A percentile compares a stretch with the other conserved stretches of the same genome.
These are phyloP conservation scores for Skeletonema costatum DNA, from an alignment of 108 stramenopile genomes.

Conservation along the genomic window DNA sequence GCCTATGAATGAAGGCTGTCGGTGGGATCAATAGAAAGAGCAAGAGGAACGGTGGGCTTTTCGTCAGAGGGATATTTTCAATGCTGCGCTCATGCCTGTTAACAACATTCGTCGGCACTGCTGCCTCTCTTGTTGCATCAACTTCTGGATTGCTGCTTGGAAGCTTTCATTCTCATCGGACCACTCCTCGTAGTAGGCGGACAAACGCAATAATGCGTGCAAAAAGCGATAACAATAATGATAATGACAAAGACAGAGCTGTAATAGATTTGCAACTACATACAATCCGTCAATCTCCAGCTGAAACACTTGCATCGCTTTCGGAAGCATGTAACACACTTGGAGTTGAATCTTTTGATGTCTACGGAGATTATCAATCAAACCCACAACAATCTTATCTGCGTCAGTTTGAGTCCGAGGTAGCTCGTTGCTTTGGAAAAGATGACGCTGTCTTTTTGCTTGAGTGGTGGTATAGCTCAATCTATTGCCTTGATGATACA, in stretches of 20 bases:
- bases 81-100: neutral
- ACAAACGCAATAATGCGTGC: neutral
- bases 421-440: slow-evolving; percentile 64
- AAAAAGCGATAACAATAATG: neutral
- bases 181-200: neutral
- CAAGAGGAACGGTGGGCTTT: too few relatives aligned
- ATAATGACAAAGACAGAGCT: neutral
- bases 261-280: slow-evolving; percentile 31
- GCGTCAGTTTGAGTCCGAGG: slow-evolving; percentile 65
- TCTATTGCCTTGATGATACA: slow-evolving; percentile 72
- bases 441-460: slow-evolving; percentile 84
- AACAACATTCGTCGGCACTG: neutral
- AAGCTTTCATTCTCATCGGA: neutral
- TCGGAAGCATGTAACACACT: slow-evolving; percentile 34
- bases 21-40: too few relatives aligned
- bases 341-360: slow-evolving; percentile 43
- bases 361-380: slow-evolving; percentile 63
- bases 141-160: neutral
- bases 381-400: slow-evolving; percentile 51
- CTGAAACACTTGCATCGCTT: slow-evolving; percentile 29
- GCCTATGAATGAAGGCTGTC: too few relatives aligned
- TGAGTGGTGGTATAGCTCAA: slow-evolving; percentile 84
- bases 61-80: too few relatives aligned
- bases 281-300: slow-evolving; percentile 44
- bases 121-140: neutral